These are phyloP conservation scores for Aureoboletus auriporus DNA, from an alignment of 768 basidiomycete species.

Conservation along the genomic window DNA sequence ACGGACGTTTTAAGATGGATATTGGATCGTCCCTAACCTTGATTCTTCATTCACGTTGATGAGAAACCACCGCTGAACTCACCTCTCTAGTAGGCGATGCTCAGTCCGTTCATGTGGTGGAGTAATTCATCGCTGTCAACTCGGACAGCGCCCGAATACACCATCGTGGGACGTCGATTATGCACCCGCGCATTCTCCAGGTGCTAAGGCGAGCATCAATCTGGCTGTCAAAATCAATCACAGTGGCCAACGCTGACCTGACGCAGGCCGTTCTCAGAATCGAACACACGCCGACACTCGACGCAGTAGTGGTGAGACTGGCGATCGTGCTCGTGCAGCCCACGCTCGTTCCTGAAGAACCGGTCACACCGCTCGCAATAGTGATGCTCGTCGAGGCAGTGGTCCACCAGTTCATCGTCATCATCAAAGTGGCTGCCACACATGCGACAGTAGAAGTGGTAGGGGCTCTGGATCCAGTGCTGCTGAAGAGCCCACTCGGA, in stretches of 20 bases:
- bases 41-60: conserved; percentile 5
- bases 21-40: conserved; percentile 7
- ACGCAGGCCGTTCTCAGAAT: conserved; percentile 13
- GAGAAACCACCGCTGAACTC: no score
- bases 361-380: conserved; percentile 41
- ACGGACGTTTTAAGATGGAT: conserved; percentile 22
- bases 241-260: conserved; percentile 6
- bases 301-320: conserved; percentile 44
- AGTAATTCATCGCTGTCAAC: conserved; percentile 36
- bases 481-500: conserved; percentile 36
- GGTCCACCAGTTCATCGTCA: conserved; percentile 32
- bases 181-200: conserved; percentile 48
- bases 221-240: background rate
- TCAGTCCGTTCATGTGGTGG: conserved; percentile 12
- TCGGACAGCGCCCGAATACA: conserved; percentile 24
- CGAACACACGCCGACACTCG: conserved; percentile 42
- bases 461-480: conserved; percentile 49
- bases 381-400: conserved; percentile 38
- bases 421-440: conserved; percentile 44
- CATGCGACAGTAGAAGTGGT: conserved; percentile 49
- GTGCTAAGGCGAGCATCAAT: conserved; percentile 34
- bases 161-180: conserved; percentile 38
- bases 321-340: conserved; percentile 46
- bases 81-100: background rate
- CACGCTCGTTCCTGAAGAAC: conserved; percentile 37